phyloP scores from a whole-genome alignment of 2,329 filamentous ascomycete genomes.

The Nemania sp. region DNA sequence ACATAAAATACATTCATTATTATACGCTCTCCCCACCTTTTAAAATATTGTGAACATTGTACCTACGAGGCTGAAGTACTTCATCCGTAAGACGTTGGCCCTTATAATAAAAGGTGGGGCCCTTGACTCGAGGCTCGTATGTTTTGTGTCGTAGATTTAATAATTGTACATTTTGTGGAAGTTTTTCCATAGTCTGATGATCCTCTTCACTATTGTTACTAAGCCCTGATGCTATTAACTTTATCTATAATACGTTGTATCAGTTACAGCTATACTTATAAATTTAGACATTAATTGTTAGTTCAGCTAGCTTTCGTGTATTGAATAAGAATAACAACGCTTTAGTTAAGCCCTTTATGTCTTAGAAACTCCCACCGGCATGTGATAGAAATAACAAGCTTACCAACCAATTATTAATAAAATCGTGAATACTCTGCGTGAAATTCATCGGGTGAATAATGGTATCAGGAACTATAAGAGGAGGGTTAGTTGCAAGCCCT shows the following conservation, averaged over 20 bases:
- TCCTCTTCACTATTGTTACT: background rate
- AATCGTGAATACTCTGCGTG: background rate
- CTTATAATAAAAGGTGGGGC: too few relatives aligned
- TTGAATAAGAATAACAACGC: background rate
- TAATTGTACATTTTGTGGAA: background rate
- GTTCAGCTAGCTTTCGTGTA: too few relatives aligned
- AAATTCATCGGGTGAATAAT: background rate
- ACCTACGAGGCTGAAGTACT: conserved; percentile 19
- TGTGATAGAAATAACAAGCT: background rate
- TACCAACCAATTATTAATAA: background rate
- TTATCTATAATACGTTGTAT: conserved; percentile 6
- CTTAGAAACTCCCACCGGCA: background rate
- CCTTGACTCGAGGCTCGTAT: conserved; percentile 16
- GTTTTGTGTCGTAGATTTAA: background rate
- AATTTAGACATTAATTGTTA: background rate
- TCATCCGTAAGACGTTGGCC: conserved; percentile 21
- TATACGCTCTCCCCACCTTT: conserved; percentile 1
- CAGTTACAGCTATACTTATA: background rate
- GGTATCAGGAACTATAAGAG: background rate
- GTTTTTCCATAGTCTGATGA: background rate
- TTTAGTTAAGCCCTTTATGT: background rate
- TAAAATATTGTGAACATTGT: conserved; percentile 17
- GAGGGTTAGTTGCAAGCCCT: background rate
- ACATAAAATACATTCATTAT: background rate
- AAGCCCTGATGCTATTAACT: background rate